phyloP scores from a whole-genome alignment of 148 eudicot genomes.

The Chenopodium quinoa region DNA sequence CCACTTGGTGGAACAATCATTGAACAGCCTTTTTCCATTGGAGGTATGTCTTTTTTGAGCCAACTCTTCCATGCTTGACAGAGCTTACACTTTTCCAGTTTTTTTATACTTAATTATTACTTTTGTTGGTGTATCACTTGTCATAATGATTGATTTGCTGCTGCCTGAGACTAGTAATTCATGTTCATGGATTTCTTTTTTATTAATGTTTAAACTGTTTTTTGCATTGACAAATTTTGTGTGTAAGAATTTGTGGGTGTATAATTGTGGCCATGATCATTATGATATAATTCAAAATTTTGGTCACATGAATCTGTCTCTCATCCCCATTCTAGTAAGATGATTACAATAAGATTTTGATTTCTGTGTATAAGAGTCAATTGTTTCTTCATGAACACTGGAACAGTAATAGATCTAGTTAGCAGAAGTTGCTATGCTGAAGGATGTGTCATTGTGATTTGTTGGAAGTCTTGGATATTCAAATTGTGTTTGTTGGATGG shows the following conservation, averaged over 20 bases:
- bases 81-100: background rate
- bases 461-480: background rate
- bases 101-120: no score
- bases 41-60: constrained; percentile 50
- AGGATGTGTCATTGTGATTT: background rate
- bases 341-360: background rate
- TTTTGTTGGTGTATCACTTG: background rate
- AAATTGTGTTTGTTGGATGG: background rate
- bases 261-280: background rate
- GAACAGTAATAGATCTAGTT: background rate
- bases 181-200: background rate
- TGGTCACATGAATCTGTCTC: background rate
- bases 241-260: background rate
- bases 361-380: background rate
- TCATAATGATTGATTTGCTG: no score
- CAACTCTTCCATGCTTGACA: background rate
- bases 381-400: background rate
- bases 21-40: constrained; percentile 95
- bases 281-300: background rate
- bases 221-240: background rate
- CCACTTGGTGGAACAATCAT: constrained; percentile 94
- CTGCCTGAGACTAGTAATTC: background rate
- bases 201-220: background rate
- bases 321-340: background rate
- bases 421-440: background rate